phyloP scores from a whole-genome alignment of 306 rosid genomes.

The Quillaja saponaria region DNA sequence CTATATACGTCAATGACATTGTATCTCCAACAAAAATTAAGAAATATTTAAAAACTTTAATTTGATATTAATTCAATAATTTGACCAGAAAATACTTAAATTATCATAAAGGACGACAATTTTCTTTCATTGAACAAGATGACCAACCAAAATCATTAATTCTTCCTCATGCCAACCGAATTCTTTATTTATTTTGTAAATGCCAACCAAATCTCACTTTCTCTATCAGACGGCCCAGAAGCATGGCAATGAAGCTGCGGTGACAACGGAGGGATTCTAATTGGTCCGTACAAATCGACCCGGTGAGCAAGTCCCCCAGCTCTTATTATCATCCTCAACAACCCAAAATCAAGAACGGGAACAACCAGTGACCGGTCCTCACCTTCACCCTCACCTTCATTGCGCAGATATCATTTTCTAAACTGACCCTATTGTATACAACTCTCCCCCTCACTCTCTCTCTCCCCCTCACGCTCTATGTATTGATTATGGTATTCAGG shows the following conservation, averaged over 20 bases:
- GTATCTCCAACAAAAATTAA: too few species aligned
- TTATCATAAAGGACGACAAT: too few species aligned
- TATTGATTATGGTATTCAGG: conserved; percentile 23
- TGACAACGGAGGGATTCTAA: not conserved
- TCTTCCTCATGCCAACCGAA: too few species aligned
- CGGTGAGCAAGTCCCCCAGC: conserved; percentile 4
- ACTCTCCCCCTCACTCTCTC: conserved; percentile 17
- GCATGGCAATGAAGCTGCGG: too few species aligned
- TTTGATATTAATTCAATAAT: too few species aligned
- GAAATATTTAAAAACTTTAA: too few species aligned
- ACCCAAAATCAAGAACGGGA: conserved; percentile 14
- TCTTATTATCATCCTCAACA: not conserved
- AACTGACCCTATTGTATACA: conserved; percentile 1
- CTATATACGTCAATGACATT: too few species aligned
- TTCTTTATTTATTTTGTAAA: too few species aligned
- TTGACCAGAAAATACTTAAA: too few species aligned
- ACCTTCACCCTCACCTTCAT: not conserved
- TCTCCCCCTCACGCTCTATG: not conserved
- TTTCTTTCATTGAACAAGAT: too few species aligned
- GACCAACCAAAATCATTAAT: too few species aligned
- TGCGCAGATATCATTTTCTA: not conserved
- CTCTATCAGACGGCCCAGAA: conserved; percentile 10
- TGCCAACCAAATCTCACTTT: not conserved
- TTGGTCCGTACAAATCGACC: not conserved
- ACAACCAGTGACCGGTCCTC: conserved; percentile 13